Base-by-base conservation (phyloP, 495 filamentous ascomycete species). In the Talaromyces borbonicus region DNA sequence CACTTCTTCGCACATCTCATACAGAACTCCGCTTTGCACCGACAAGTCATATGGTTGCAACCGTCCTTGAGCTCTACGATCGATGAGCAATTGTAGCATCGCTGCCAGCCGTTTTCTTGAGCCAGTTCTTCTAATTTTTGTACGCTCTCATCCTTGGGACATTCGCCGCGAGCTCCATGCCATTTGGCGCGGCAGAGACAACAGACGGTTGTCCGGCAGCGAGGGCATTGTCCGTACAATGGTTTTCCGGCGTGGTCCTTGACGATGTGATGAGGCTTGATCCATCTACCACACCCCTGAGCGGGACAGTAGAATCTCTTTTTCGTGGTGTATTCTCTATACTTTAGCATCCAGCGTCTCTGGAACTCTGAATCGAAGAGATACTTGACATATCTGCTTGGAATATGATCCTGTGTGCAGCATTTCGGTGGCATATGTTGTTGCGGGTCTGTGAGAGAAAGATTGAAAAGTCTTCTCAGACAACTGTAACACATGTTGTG, bases 1-100 rank as follows among this genome's bases (percentile, higher is more conserved):
- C 86, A 90, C 49, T 79, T 79, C 19, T 62, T 53, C 9, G 82
- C 87, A 54, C 86, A 93, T 26, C 83, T 70, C 75, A 87, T 85
- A 63, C 86, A 93, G 60, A 89, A 90, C 52, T 89, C 77, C 18
- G 84, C 85, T 40, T 75, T 79, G 57, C 86, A 90, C 43, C 78
- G 84, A 60, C 83, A 92, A 36, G 80, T 87, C 79, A 90, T 89
- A 55, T 89, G 87, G 61, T 87, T 87, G 58, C 84, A 87, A 39
- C 86, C 85, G 55, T 86, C 80, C 53, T 82, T 81, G 39, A 87
- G 62, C 58, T 92, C 84, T n/a, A 90, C 83, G 61, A 82, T 75
- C 14, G 78, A 72, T 45, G 72, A 78, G 65, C 87, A 92, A 50
- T 72, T 80, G 60, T 78, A 81, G 54, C 87, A 93, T 23, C 79